These are phyloP conservation scores for Lactifluus volemus DNA, from an alignment of 768 basidiomycete genomes.

Conservation along the genomic window DNA sequence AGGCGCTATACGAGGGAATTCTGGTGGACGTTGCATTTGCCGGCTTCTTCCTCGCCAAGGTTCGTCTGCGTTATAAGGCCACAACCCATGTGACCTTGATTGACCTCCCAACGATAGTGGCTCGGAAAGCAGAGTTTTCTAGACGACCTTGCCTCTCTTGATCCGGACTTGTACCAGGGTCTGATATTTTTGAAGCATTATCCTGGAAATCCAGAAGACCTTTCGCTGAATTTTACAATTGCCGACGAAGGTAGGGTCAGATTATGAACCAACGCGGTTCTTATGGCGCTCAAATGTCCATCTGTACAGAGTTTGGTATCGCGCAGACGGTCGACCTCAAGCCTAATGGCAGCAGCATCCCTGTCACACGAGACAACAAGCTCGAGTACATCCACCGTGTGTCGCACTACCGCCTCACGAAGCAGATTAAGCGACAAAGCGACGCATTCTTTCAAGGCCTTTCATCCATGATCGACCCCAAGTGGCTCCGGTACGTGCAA, in stretches of 20 bases:
- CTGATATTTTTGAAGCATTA: slow-evolving; percentile 92
- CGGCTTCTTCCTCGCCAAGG: slow-evolving; percentile 88
- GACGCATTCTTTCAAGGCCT: slow-evolving; percentile 88
- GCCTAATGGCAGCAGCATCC: slow-evolving; percentile 68
- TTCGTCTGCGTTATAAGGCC: slow-evolving; percentile 23
- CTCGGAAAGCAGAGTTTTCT: slow-evolving; percentile 86
- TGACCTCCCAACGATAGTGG: slow-evolving; percentile 45
- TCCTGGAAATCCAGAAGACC: slow-evolving; percentile 74
- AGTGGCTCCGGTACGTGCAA: slow-evolving; percentile 62
- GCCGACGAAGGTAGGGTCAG: slow-evolving; percentile 62
- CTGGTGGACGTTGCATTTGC: slow-evolving; percentile 93
- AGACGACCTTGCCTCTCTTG: slow-evolving; percentile 87
- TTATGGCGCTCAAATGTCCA: not conserved
- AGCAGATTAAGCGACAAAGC: slow-evolving; percentile 79
- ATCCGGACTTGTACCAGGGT: slow-evolving; percentile 88
- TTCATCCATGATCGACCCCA: slow-evolving; percentile 83
- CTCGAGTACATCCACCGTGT: slow-evolving; percentile 86
- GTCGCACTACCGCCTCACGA: slow-evolving; percentile 80
- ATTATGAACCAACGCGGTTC: not conserved
- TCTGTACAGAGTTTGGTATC: slow-evolving; percentile 65
- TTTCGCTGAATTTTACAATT: slow-evolving; percentile 85
- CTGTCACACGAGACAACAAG: slow-evolving; percentile 84
- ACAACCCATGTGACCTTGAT: not conserved
- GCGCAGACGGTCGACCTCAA: slow-evolving; percentile 71
- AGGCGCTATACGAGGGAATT: slow-evolving; percentile 95